Conservation (phyloP, 306 rosid species). For the Potentilla sterilis region DNA sequence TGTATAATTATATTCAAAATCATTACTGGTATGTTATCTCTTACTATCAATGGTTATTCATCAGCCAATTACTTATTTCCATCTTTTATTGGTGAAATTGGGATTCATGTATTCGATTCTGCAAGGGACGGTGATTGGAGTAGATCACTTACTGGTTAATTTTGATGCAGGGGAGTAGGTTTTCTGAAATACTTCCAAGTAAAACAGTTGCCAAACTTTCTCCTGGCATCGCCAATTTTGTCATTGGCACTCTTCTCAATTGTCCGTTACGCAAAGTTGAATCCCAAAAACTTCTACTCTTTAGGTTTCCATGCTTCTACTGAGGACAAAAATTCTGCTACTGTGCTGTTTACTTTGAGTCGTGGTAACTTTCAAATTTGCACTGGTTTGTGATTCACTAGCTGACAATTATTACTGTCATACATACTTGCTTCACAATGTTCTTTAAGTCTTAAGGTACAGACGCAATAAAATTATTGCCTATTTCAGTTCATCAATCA, state of each 20-base stretch:
- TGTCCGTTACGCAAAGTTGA: conserved; percentile 70
- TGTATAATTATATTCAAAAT: conserved; percentile 82
- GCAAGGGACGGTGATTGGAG: background rate
- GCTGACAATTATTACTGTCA: background rate
- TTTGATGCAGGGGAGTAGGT: conserved; percentile 75
- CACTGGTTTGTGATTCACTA: conserved; percentile 20
- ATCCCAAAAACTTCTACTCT: conserved; percentile 57
- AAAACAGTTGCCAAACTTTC: conserved; percentile 86
- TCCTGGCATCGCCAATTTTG: conserved; percentile 77
- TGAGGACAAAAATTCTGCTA: conserved; percentile 51
- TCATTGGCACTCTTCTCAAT: conserved; percentile 70
- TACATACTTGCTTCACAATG: background rate
- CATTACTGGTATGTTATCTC: conserved; percentile 73
- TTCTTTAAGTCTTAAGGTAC: background rate
- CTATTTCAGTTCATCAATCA: background rate
- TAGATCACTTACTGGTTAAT: conserved; percentile 27
- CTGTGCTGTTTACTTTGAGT: conserved; percentile 35
- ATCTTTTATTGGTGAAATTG: background rate
- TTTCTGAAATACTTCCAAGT: conserved; percentile 82
- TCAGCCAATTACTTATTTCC: no score
- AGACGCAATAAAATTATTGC: background rate
- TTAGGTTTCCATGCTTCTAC: conserved; percentile 63
- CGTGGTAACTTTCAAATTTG: conserved; percentile 45
- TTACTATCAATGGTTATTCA: conserved; percentile 8
- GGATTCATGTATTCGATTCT: background rate